Evolutionary conservation across 768 basidiomycete genomes (phyloP).

Genomic region (Boletus rufocinnamomeus): DNA sequence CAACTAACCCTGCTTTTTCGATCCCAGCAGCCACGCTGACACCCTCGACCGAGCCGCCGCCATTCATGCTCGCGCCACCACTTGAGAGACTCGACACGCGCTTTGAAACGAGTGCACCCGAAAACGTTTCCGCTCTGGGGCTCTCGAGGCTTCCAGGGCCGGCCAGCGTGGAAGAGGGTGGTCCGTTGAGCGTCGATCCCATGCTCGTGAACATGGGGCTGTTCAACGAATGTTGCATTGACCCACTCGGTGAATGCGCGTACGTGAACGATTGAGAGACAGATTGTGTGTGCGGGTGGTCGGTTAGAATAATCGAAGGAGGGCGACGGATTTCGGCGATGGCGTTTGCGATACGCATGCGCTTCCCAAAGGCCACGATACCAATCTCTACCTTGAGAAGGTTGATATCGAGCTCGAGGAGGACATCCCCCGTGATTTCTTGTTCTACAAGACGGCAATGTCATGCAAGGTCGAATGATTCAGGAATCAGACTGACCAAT

Average conservation of each 20-base stretch:
- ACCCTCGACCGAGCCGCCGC: slow-evolving; percentile 21
- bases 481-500: slow-evolving; percentile 53
- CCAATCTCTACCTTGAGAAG: slow-evolving; percentile 92
- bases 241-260: too few species aligned
- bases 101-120: not conserved
- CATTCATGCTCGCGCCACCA: slow-evolving; percentile 25
- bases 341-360: slow-evolving; percentile 88
- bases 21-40: slow-evolving; percentile 12
- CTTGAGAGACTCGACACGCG: slow-evolving; percentile 22
- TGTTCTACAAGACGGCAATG: slow-evolving; percentile 60
- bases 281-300: slow-evolving; percentile 41
- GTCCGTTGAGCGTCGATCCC: slow-evolving; percentile 27
- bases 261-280: not conserved
- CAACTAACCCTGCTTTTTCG: slow-evolving; percentile 11
- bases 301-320: slow-evolving; percentile 58
- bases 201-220: slow-evolving; percentile 34
- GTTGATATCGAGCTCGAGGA: slow-evolving; percentile 89
- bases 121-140: not conserved
- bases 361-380: slow-evolving; percentile 91
- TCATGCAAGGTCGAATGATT: not conserved
- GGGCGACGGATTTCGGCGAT: slow-evolving; percentile 84
- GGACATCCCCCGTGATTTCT: slow-evolving; percentile 98
- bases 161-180: slow-evolving; percentile 24
- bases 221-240: too few species aligned
- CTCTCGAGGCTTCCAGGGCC: slow-evolving; percentile 19